Percentiles rank a stretch among this genome's conserved stretches.
Conservation (phyloP, 2,329 filamentous ascomycete genomes). For the Aphanocladium album region DNA sequence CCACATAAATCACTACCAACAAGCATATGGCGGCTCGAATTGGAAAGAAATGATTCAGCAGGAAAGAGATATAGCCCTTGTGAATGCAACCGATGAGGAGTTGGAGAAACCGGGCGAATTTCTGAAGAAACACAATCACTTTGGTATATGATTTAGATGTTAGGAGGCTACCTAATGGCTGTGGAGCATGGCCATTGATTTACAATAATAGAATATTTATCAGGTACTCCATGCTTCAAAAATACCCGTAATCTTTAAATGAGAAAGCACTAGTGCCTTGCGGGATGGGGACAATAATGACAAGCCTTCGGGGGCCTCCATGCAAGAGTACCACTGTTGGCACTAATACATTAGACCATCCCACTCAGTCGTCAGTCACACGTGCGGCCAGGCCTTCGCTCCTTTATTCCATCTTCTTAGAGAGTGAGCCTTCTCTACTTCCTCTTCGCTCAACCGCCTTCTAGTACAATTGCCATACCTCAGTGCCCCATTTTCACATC, state of each 20-base stretch:
- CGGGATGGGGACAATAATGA: not conserved
- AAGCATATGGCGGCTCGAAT: not conserved
- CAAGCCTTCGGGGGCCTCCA: not conserved
- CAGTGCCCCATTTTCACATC: not conserved
- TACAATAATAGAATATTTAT: not conserved
- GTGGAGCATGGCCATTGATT: no score
- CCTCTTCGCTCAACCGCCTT: not conserved
- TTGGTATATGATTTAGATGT: not conserved
- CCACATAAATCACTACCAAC: not conserved
- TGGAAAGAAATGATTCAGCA: not conserved
- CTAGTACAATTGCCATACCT: not conserved
- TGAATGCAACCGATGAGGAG: not conserved
- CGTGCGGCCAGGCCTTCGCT: not conserved
- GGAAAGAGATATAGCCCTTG: not conserved
- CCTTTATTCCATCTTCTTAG: not conserved
- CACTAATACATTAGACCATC: not conserved
- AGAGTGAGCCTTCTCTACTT: not conserved
- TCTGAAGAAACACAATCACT: not conserved
- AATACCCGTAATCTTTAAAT: not conserved
- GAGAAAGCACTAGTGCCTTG: not conserved
- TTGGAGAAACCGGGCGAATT: not conserved
- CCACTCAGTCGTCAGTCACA: not conserved
- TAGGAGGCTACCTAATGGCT: not conserved
- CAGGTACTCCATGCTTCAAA: not conserved
- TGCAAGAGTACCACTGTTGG: not conserved